These are phyloP conservation scores for Grifola frondosa DNA, from an alignment of 1,284 basidiomycete species.

Conservation along the genomic window DNA sequence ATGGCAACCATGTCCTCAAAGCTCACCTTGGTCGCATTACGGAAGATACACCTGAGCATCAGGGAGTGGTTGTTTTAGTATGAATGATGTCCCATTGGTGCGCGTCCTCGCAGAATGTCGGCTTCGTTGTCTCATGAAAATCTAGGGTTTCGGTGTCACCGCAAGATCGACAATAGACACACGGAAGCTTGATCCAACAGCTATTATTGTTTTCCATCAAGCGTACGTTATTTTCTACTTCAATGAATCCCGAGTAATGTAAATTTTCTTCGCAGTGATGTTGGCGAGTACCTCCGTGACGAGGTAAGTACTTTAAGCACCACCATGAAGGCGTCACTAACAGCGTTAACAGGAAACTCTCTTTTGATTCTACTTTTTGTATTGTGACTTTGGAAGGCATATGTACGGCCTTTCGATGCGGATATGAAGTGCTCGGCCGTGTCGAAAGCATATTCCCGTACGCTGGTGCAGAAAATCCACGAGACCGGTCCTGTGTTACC, in stretches of 20 bases:
- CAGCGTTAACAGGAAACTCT: slow-evolving; percentile 58
- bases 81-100: slow-evolving; percentile 92
- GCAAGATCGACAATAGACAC: slow-evolving; percentile 96
- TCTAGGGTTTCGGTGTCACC: slow-evolving; percentile 95
- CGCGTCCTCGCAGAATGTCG: slow-evolving; percentile 25
- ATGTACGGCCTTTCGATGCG: slow-evolving; percentile 14
- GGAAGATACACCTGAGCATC: slow-evolving; percentile 98
- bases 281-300: slow-evolving; percentile 94
- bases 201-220: slow-evolving; percentile 98
- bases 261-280: slow-evolving; percentile 60
- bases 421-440: slow-evolving; percentile 35
- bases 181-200: slow-evolving; percentile 95
- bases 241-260: too few relatives aligned
- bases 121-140: not conserved
- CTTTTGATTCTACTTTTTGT: slow-evolving; percentile 44
- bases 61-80: slow-evolving; percentile 95
- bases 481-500: too few relatives aligned
- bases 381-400: slow-evolving; percentile 1
- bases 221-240: slow-evolving; percentile 58
- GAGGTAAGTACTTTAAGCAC: slow-evolving; percentile 60
- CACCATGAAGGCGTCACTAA: slow-evolving; percentile 6
- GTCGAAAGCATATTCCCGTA: too few relatives aligned
- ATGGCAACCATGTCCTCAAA: slow-evolving; percentile 98
- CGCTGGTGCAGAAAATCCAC: too few relatives aligned
- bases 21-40: slow-evolving; percentile 99